Base-by-base conservation (phyloP, 2,329 filamentous ascomycete species). In the Spiromastix sp. region DNA sequence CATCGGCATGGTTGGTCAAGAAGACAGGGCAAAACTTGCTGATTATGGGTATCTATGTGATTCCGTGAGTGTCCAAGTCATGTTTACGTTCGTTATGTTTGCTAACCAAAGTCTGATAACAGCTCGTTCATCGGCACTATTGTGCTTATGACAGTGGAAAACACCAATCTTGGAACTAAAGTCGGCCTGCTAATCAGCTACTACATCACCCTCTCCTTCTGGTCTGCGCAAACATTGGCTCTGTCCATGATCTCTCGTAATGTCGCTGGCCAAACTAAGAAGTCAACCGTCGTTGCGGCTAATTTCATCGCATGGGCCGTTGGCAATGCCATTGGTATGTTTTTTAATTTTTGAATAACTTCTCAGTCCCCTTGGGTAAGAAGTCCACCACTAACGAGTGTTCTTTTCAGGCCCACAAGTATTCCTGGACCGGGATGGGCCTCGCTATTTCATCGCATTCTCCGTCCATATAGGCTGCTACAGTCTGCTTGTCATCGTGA, bases 171-270 rank as follows among this genome's bases (percentile, higher is more conserved):
- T 22, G 56, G 69, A 6, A 76, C 74, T 24, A 71, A 79, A 55
- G 68, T 78, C 18, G 81, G 81, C 4, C 67, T 86, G 1, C 61
- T 85, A 10, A 72, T 85, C 48, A 72, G 69, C 49, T 86, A 85
- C 65, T 86, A 85, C 60, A 79, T 85, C 42, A 79, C 76, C 0
- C 67, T 85, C 12, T 83, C 77, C 4, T 86, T 86, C 69, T 85
- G 80, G 80, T 77, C 80, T 0, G 79, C 79, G 0, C 74, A 81
- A 48, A 80, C 76, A 2, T 62, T 84, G 9, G 65, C 71, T 5
- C 68, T 85, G 46, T 78, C 76, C 10, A 70, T 85, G 64, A 68
- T 83, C 38, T 74, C 74, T 1, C 70, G 79, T 11, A 85, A 85
- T 48, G 64, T 83, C 7, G 81, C 75, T 17, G 81, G 81, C 0